Evolutionary conservation across 2,329 filamentous ascomycete genomes (phyloP).

Genomic region (Emmonsiellopsis sp.): DNA sequence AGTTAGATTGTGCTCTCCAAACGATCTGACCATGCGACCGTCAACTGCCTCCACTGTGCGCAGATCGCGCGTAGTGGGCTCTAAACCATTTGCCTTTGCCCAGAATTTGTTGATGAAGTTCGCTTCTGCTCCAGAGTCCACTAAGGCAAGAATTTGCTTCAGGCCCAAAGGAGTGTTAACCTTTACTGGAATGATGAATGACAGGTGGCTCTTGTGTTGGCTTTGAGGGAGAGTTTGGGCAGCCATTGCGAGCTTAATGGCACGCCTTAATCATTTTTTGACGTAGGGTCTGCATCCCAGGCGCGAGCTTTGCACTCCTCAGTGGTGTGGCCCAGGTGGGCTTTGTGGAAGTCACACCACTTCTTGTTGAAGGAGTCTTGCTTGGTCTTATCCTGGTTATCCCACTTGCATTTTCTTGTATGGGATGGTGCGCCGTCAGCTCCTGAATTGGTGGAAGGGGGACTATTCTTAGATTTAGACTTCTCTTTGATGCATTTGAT

Average conservation of each 20-base stretch:
- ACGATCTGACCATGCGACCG: neutral
- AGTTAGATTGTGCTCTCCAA: neutral
- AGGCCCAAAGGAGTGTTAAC: neutral
- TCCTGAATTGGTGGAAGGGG: too few relatives aligned
- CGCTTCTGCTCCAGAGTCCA: neutral
- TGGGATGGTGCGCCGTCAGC: too few relatives aligned
- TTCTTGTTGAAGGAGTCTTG: neutral
- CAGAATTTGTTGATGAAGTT: neutral
- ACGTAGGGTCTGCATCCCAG: rapidly evolving
- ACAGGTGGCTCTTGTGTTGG: neutral
- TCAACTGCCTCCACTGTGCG: neutral
- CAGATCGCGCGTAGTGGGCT: neutral
- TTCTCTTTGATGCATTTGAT: neutral
- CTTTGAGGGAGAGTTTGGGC: neutral
- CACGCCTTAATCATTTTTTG: neutral
- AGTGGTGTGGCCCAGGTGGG: neutral
- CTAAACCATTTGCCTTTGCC: neutral
- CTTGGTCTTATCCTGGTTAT: too few relatives aligned
- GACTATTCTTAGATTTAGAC: too few relatives aligned
- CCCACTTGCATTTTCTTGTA: too few relatives aligned
- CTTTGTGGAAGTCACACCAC: neutral
- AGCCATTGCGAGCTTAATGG: neutral
- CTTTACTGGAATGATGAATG: neutral
- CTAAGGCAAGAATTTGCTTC: neutral
- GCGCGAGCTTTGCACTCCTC: neutral